These are phyloP conservation scores for Phytophthora pisi DNA, from an alignment of 352 stramenopile genomes.

Conservation along the genomic window DNA sequence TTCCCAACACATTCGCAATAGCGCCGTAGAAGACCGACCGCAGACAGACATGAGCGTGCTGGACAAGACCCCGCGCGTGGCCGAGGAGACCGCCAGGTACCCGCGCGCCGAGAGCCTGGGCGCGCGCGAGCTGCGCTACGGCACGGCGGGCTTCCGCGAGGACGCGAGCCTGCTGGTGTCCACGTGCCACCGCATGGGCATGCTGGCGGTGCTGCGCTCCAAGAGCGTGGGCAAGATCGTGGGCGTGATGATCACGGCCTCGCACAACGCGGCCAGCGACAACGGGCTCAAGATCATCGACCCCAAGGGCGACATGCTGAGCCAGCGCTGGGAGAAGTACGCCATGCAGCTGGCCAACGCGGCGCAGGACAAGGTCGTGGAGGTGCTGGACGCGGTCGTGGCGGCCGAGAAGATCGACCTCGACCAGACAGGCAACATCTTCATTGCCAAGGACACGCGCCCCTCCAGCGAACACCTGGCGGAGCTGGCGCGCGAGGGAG, in stretches of 20 bases:
- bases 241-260: constrained; percentile 95
- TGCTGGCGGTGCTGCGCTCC: constrained; percentile 81
- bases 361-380: constrained; percentile 78
- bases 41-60: constrained; percentile 52
- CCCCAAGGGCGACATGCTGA: constrained; percentile 93
- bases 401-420: constrained; percentile 80
- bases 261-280: constrained; percentile 92
- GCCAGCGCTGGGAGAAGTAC: constrained; percentile 90
- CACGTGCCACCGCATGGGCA: constrained; percentile 94
- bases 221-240: constrained; percentile 85
- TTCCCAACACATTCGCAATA: constrained; percentile 20
- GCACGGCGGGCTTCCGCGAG: constrained; percentile 96
- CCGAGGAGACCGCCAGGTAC: constrained; percentile 81
- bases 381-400: constrained; percentile 79
- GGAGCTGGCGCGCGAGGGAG: constrained; percentile 87
- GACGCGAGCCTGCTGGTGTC: constrained; percentile 88
- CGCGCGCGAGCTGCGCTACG: constrained; percentile 80
- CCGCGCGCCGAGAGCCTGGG: constrained; percentile 49
- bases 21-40: constrained; percentile 15
- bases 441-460: constrained; percentile 94
- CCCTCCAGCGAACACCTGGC: constrained; percentile 85
- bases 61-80: constrained; percentile 82
- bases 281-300: constrained; percentile 96
- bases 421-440: constrained; percentile 85
- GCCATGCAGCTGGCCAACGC: constrained; percentile 86